A percentile compares a stretch with the other conserved stretches of the same genome.
Conservation (phyloP, 2,329 filamentous ascomycete genomes). For the Conoideocrella luteorostrata region DNA sequence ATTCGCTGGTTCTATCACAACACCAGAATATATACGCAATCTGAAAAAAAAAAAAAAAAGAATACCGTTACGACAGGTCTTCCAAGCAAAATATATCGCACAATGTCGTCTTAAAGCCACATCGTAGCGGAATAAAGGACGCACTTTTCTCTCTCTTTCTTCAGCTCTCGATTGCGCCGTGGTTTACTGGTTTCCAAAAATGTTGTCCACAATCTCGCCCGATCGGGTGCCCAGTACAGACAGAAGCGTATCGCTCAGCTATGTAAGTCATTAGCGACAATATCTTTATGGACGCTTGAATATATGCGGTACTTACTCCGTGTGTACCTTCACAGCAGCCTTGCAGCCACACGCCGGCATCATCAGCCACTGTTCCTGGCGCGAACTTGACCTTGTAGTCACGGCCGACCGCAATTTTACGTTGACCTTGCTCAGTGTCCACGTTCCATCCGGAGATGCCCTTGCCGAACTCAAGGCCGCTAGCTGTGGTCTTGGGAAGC, state of each 20-base stretch:
- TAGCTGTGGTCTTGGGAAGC: constrained; percentile 46
- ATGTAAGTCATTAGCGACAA: constrained; percentile 15
- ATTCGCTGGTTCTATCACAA: no score
- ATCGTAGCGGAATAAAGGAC: no score
- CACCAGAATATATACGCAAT: no score
- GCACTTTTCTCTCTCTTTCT: no score
- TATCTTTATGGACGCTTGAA: constrained; percentile 5
- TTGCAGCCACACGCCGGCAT: constrained; percentile 84
- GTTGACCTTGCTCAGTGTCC: constrained; percentile 29
- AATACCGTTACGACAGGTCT: no score
- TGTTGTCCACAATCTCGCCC: constrained; percentile 69
- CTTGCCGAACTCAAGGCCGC: constrained; percentile 23
- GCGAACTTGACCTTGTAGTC: constrained; percentile 75
- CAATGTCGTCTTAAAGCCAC: no score
- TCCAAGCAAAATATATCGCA: no score
- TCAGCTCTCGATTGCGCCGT: no score
- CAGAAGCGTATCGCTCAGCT: constrained; percentile 76
- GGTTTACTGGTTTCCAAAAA: constrained; percentile 46
- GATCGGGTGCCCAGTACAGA: constrained; percentile 71
- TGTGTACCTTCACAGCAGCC: constrained; percentile 91
- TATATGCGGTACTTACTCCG: constrained; percentile 57
- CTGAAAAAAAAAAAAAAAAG: no score
- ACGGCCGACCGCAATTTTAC: constrained; percentile 60
- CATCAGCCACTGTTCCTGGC: constrained; percentile 58
- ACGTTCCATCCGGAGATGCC: constrained; percentile 36